Evolutionary conservation across 257 asterid genomes (phyloP).

Genomic region (Vinca minor): DNA sequence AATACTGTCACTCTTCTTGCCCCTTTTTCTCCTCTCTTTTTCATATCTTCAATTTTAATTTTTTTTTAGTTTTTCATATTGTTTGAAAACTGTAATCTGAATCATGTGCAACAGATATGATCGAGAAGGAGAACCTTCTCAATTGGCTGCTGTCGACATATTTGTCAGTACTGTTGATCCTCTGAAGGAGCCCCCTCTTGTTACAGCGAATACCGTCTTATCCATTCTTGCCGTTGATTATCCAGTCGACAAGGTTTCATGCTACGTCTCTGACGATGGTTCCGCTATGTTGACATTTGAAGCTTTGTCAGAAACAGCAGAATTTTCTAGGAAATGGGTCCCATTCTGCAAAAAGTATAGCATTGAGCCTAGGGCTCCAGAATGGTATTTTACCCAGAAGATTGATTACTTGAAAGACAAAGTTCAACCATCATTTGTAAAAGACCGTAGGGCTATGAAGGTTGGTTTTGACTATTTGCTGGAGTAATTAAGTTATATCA

Average conservation of each 20-base stretch:
- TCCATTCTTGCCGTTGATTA: slow-evolving; percentile 93
- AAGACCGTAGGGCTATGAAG: slow-evolving; percentile 98
- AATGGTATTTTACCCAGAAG: slow-evolving; percentile 88
- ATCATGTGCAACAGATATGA: slow-evolving; percentile 60
- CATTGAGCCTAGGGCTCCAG: slow-evolving; percentile 98
- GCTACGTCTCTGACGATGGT: slow-evolving; percentile 97
- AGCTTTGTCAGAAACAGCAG: slow-evolving; percentile 87
- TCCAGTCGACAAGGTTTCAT: slow-evolving; percentile 95
- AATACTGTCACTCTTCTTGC: background rate
- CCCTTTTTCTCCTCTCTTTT: background rate
- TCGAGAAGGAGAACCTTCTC: slow-evolving; percentile 96
- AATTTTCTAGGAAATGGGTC: slow-evolving; percentile 92
- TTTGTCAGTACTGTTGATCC: slow-evolving; percentile 99
- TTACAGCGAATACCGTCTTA: slow-evolving; percentile 88
- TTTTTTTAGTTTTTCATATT: background rate
- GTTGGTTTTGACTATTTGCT: slow-evolving; percentile 26
- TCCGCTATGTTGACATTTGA: slow-evolving; percentile 90
- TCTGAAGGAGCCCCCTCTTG: slow-evolving; percentile 94
- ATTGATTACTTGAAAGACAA: slow-evolving; percentile 83
- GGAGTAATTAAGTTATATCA: background rate
- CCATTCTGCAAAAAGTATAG: slow-evolving; percentile 79
- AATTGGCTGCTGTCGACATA: slow-evolving; percentile 97
- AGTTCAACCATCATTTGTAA: slow-evolving; percentile 87
- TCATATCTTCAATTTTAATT: background rate
- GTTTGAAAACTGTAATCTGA: slow-evolving; percentile 4